Base-by-base conservation (phyloP, 768 basidiomycete genomes). In the Russula sp. region DNA sequence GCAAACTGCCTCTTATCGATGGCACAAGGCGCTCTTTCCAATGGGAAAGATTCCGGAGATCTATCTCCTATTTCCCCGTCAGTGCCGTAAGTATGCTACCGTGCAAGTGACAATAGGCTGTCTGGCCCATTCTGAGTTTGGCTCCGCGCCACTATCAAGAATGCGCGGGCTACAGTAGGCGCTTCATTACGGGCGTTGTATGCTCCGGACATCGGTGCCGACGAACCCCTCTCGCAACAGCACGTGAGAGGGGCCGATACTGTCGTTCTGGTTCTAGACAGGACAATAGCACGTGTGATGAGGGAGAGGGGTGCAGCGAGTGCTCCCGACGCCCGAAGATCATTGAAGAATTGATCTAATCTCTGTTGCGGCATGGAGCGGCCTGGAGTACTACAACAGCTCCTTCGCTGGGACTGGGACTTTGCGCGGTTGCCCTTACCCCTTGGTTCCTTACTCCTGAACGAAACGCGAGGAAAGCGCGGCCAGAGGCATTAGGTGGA, bases 1-100 rank as follows among this genome's bases (percentile, higher is more conserved):
- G 25, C 7, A 6, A 29, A 25, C 46, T 13, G 54, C 7, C 41
- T n/a, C 41, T 49, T 38, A 61, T 61, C 60, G 47, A 60, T 56
- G 47, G 39, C 34, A 29, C 25, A 32, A 22, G 20, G 32, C 18
- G 11, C 32, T 43, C 32, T 43, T 51, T 47, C 43, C 35, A 18
- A 7, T 25, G 35, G 32, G 53, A 56, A 34, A 20, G 5, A 9
- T 36, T 29, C 22, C 55, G 42, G 25, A 38, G 14, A 59, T 51
- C 49, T 41, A 16, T 29, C 32, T 35, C 49, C 32, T 42, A 53
- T 35, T 42, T 45, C 36, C 29, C 14, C 22, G 29, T 46, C 7
- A 22, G 42, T 43, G n/a, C 43, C 25, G 25, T 29, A 29, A 29
- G 25, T 29, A 29, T 29, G 25, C 25, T 29, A 29, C 25, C 25